phyloP scores from a whole-genome alignment of 2,329 filamentous ascomycete genomes.

The Monosporascus sp. region DNA sequence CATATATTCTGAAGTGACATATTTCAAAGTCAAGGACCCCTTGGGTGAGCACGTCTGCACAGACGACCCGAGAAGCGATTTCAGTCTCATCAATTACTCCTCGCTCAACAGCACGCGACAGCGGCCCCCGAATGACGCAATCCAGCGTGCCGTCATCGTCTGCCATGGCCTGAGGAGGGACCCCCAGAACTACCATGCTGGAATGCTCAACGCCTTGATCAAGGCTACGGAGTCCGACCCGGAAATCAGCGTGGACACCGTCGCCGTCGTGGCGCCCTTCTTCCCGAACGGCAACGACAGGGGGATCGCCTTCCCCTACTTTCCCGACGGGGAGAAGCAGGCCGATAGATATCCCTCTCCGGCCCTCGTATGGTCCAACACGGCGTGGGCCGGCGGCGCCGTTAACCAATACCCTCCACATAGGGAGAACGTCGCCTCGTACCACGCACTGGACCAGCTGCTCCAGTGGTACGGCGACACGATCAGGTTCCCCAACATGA shows the following conservation, averaged over 20 bases:
- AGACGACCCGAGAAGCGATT: background rate
- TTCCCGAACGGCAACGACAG: slow-evolving; percentile 9
- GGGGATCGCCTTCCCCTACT: slow-evolving; percentile 2
- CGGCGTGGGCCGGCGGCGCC: slow-evolving; percentile 4
- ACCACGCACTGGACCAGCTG: slow-evolving; percentile 6
- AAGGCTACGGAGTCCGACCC: background rate
- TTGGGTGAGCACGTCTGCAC: slow-evolving; percentile 1
- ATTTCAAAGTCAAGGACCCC: slow-evolving; percentile 3
- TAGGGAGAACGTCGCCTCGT: slow-evolving; percentile 1
- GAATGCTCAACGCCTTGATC: background rate
- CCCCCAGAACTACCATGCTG: slow-evolving; percentile 2
- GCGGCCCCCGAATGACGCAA: background rate
- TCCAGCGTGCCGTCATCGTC: slow-evolving; percentile 1
- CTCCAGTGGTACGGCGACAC: slow-evolving; percentile 6
- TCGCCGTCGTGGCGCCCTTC: slow-evolving; percentile 2
- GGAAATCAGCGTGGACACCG: background rate
- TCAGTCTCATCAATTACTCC: slow-evolving; percentile 1
- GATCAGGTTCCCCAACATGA: slow-evolving; percentile 5
- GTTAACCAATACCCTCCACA: slow-evolving; percentile 7
- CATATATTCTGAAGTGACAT: background rate
- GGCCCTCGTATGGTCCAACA: slow-evolving; percentile 5
- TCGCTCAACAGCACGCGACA: slow-evolving; percentile 2
- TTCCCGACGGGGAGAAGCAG: background rate
- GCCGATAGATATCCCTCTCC: background rate
- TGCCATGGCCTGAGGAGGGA: background rate